These are phyloP conservation scores for Nitzschia sp. DNA, from an alignment of 108 stramenopile genomes.

Conservation along the genomic window DNA sequence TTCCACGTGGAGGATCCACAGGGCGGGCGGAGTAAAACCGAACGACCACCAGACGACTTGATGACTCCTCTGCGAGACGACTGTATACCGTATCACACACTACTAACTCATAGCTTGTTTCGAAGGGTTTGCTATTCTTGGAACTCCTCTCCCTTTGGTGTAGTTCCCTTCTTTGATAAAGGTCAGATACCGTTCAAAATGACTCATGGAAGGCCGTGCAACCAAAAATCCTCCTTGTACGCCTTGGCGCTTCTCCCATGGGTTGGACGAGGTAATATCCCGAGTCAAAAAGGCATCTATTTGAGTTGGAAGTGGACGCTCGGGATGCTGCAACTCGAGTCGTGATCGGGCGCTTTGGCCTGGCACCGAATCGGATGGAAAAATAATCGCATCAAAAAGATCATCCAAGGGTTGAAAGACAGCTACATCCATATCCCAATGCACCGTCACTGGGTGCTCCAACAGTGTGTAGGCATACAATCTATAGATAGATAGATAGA, in stretches of 20 bases:
- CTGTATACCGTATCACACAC: too few species aligned
- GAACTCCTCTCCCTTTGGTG: constrained; percentile 52
- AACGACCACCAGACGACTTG: too few species aligned
- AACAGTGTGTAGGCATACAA: constrained; percentile 70
- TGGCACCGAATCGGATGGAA: constrained; percentile 19
- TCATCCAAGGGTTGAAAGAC: constrained; percentile 67
- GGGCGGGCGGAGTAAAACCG: too few species aligned
- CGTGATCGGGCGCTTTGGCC: constrained; percentile 41
- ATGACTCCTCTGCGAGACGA: too few species aligned
- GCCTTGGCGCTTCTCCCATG: constrained; percentile 43
- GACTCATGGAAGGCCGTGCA: constrained; percentile 32
- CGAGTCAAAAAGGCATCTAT: constrained; percentile 76
- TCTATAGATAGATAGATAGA: not conserved
- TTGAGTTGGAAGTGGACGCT: constrained; percentile 42
- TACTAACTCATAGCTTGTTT: too few species aligned
- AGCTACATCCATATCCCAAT: constrained; percentile 63
- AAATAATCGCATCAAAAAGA: constrained; percentile 72
- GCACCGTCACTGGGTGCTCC: constrained; percentile 56
- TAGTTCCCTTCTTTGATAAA: constrained; percentile 67
- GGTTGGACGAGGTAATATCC: constrained; percentile 59
- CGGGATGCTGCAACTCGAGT: constrained; percentile 53
- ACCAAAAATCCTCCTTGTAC: constrained; percentile 78
- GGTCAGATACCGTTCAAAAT: constrained; percentile 50
- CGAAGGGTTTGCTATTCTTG: too few species aligned
- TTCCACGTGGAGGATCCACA: too few species aligned